Percentiles rank a stretch among this genome's conserved stretches.
phyloP scores from a whole-genome alignment of 768 basidiomycete species.

The Phanerochaete sordida region DNA sequence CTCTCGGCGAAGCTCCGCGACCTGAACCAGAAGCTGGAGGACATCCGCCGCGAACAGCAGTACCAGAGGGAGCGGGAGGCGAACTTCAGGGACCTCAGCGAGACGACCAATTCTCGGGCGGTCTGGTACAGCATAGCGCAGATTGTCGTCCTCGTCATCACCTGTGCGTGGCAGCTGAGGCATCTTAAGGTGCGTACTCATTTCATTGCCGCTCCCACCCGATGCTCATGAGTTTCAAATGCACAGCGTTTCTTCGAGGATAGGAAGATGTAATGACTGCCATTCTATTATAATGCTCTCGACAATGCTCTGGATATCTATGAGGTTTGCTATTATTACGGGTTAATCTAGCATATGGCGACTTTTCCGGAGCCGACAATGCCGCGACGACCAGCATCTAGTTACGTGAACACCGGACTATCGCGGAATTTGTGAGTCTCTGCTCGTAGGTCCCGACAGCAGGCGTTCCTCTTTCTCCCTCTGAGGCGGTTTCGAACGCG shows the following conservation, averaged over 20 bases:
- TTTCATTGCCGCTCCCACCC: constrained; percentile 21
- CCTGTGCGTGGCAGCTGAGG: constrained; percentile 90
- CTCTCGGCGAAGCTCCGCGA: constrained; percentile 84
- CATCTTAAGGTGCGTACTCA: constrained; percentile 67
- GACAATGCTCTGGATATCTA: not conserved
- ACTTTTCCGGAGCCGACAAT: not conserved
- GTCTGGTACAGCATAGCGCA: constrained; percentile 94
- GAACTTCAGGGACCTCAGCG: constrained; percentile 85
- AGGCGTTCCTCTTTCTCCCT: too few relatives aligned
- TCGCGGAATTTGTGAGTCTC: too few relatives aligned
- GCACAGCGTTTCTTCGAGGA: constrained; percentile 82
- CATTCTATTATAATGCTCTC: not conserved
- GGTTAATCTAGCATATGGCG: not conserved
- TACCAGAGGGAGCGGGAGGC: constrained; percentile 96
- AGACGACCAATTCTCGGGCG: constrained; percentile 85
- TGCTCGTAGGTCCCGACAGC: too few relatives aligned
- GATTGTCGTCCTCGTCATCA: constrained; percentile 77
- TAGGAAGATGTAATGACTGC: constrained; percentile 63
- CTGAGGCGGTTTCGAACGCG: too few relatives aligned
- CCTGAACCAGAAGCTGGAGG: constrained; percentile 89
- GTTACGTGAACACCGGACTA: too few relatives aligned
- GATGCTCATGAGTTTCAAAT: not conserved
- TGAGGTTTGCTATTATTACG: not conserved
- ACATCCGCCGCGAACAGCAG: constrained; percentile 92
- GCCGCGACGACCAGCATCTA: not conserved